Conservation (phyloP, 1,284 basidiomycete genomes). For the Moesziomyces globuligerus region DNA sequence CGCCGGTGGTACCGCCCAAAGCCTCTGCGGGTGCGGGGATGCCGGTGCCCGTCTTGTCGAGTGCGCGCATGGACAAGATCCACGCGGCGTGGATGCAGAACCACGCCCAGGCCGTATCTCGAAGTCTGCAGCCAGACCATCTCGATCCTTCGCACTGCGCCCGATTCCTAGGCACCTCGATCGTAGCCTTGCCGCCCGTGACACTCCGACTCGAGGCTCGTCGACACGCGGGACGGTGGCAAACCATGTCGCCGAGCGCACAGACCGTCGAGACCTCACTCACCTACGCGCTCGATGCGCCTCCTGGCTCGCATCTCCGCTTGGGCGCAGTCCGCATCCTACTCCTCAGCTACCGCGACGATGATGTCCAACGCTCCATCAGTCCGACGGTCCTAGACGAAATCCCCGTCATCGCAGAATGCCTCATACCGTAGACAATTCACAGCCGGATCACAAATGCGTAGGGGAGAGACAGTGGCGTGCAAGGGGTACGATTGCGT, state of each 20-base stretch:
- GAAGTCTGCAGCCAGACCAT: not conserved
- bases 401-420: conserved; percentile 8
- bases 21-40: not conserved
- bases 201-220: not conserved
- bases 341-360: conserved; percentile 3
- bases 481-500: too few relatives aligned
- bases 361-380: not conserved
- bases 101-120: conserved; percentile 20
- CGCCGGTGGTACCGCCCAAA: conserved; percentile 19
- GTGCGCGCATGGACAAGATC: not conserved
- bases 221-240: not conserved
- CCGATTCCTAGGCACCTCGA: not conserved
- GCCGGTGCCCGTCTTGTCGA: not conserved
- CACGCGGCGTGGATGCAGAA: conserved; percentile 6
- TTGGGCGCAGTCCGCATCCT: conserved; percentile 17
- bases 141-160: not conserved
- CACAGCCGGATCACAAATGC: too few relatives aligned
- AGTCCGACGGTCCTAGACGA: not conserved
- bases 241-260: not conserved
- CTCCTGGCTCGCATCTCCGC: not conserved
- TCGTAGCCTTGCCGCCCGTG: not conserved
- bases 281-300: not conserved
- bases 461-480: too few relatives aligned
- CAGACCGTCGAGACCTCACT: not conserved
- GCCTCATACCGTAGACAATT: not conserved